These are phyloP conservation scores for Vanrija sp. DNA, from an alignment of 1,284 basidiomycete genomes.

Conservation along the genomic window DNA sequence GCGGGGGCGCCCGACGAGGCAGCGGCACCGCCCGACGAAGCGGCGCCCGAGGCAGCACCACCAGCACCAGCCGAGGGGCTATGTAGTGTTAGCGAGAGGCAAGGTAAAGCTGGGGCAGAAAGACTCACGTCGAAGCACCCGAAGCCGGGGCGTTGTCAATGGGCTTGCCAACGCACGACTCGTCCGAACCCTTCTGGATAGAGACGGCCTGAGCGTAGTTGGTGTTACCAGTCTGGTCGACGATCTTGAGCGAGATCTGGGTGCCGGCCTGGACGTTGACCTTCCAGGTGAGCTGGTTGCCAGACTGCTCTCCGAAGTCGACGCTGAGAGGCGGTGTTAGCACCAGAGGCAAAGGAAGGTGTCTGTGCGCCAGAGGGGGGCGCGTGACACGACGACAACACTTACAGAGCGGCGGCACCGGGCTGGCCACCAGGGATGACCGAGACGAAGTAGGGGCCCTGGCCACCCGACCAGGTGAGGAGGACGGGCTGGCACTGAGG, in stretches of 20 bases:
- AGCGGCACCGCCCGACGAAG: conserved; percentile 3
- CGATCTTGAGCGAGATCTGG: conserved; percentile 34
- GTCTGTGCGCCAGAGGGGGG: not conserved
- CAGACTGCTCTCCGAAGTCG: conserved; percentile 38
- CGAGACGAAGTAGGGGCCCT: conserved; percentile 62
- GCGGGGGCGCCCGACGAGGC: conserved; percentile 9
- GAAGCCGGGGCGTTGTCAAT: not conserved
- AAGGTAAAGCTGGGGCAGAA: not conserved
- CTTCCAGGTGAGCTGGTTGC: conserved; percentile 59
- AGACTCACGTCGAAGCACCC: not conserved
- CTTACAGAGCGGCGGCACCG: conserved; percentile 56
- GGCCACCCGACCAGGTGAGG: conserved; percentile 59
- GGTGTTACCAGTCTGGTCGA: conserved; percentile 32
- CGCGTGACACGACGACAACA: not conserved
- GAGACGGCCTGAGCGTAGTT: conserved; percentile 32
- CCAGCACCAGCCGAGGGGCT: conserved; percentile 5
- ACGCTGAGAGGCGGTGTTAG: conserved; percentile 9
- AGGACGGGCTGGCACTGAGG: conserved; percentile 40
- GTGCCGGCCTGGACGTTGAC: conserved; percentile 58
- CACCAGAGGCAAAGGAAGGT: not conserved
- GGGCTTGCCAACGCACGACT: conserved; percentile 18
- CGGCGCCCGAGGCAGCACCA: not conserved
- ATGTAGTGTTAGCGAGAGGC: not conserved
- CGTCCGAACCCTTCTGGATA: conserved; percentile 11
- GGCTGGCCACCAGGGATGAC: conserved; percentile 67